phyloP scores from a whole-genome alignment of 225 moss, liverwort and hornwort species.

The Neckera pumila region DNA sequence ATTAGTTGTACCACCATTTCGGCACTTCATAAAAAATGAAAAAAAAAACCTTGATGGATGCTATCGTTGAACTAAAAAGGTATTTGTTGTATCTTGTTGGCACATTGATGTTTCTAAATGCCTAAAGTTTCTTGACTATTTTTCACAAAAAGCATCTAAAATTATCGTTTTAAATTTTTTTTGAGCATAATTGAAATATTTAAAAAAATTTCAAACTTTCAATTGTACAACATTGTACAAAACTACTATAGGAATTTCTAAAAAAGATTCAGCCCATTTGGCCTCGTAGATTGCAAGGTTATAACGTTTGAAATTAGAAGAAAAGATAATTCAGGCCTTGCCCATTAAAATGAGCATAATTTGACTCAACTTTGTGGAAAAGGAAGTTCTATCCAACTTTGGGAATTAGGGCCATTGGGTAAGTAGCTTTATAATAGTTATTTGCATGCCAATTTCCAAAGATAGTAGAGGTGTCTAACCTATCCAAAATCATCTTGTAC shows the following conservation, averaged over 20 bases:
- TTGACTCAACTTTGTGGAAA: neutral
- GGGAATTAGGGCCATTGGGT: fast-evolving
- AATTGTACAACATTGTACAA: neutral
- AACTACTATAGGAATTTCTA: neutral
- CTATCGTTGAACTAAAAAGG: neutral
- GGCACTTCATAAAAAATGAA: too few species aligned
- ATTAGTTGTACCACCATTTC: too few species aligned
- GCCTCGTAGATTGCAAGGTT: neutral
- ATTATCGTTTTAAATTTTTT: neutral
- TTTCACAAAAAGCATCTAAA: neutral
- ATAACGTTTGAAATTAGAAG: neutral
- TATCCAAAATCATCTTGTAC: neutral
- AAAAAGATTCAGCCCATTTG: neutral
- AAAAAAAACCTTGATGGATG: too few species aligned
- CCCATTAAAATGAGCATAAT: neutral
- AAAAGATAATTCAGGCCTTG: neutral
- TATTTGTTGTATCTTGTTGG: neutral
- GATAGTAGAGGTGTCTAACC: neutral
- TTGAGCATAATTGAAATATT: neutral
- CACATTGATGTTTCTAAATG: fast-evolving
- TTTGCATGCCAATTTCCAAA: neutral
- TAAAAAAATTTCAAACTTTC: neutral
- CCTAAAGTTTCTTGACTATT: neutral
- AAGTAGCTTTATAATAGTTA: neutral
- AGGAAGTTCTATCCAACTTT: neutral